phyloP scores from a whole-genome alignment of 2,329 filamentous ascomycete species.

The Paecilomyces variotii region DNA sequence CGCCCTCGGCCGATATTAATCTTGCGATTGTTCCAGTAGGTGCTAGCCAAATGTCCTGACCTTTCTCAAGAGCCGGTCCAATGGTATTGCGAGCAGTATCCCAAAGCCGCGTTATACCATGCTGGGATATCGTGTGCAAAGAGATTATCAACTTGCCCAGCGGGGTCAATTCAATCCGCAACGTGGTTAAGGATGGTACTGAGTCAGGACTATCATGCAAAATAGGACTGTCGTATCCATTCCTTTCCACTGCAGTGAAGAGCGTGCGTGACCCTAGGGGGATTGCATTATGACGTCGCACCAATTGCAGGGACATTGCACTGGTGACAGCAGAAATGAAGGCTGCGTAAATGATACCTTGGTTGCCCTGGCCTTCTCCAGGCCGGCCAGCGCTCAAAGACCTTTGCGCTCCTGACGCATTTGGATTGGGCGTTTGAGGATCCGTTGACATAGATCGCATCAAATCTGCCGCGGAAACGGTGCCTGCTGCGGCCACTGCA shows the following conservation, averaged over 20 bases:
- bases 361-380: constrained; percentile 22
- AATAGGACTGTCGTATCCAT: constrained; percentile 22
- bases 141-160: constrained; percentile 30
- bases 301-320: constrained; percentile 28
- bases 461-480: constrained; percentile 25
- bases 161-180: constrained; percentile 30
- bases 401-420: constrained; percentile 16
- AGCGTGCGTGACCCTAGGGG: constrained; percentile 34
- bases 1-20: constrained; percentile 20
- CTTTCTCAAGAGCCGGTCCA: constrained; percentile 14
- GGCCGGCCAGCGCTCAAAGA: constrained; percentile 18
- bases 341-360: constrained; percentile 29
- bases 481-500: constrained; percentile 28
- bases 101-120: constrained; percentile 26
- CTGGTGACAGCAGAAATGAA: constrained; percentile 34
- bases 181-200: constrained; percentile 24
- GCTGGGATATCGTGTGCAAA: constrained; percentile 27
- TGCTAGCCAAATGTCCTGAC: constrained; percentile 32
- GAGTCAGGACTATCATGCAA: constrained; percentile 18
- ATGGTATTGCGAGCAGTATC: constrained; percentile 11
- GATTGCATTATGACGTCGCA: constrained; percentile 26
- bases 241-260: constrained; percentile 26
- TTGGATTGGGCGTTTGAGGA: constrained; percentile 12
- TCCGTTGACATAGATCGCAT: constrained; percentile 29
- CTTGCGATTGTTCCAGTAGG: constrained; percentile 31